Base-by-base conservation (phyloP, 1,139 yeast species). In the Dujonia santamariae region DNA sequence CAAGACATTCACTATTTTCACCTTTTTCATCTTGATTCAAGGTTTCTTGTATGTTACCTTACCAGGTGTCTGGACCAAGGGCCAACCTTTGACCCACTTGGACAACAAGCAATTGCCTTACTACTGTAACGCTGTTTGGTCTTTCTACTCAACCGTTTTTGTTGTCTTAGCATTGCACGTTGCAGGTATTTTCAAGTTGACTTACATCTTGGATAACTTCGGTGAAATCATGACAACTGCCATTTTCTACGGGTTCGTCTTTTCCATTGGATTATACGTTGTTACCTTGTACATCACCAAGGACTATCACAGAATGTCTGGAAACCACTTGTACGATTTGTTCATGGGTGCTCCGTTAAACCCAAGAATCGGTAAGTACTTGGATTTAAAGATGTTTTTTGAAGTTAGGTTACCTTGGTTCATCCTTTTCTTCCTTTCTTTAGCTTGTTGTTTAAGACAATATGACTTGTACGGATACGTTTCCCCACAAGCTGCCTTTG, bases 321-420 rank as follows among this genome's bases (percentile, higher is more conserved):
- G 97, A 12, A 87, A 85, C 60, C 83, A 76, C 51, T 61, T 90
- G 45, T 92, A 90, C 56, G 98, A 92, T 61, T 71, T 88, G 53
- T 92, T 92, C 66, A 82, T 92, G 95, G 98, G 98, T 28, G 96
- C 96, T 11, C 95, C 96, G 32, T 76, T 94, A 56, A 92, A 94
- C 62, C 98, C 98, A 44, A 76, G 98, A 56, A 72, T 92, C 54
- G 97, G 97, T 28, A 80, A 82, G 50, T 75, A 90, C 51, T 58
- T 69, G 45, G 98, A 92, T 58, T 69, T 88, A 57, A 92, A 92
- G 70, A 86, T 92, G 95, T 92, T 90, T 61, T 92, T 88, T 55
- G 98, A 92, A 63, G 97, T 92, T 31, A 80, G 98, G 59, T 72
- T 92, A 43, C 98, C 98, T 12, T 92, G 98, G 98, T 92, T 81